These are phyloP conservation scores for Eutypella sp. DNA, from an alignment of 2,329 filamentous ascomycete species.

Conservation along the genomic window DNA sequence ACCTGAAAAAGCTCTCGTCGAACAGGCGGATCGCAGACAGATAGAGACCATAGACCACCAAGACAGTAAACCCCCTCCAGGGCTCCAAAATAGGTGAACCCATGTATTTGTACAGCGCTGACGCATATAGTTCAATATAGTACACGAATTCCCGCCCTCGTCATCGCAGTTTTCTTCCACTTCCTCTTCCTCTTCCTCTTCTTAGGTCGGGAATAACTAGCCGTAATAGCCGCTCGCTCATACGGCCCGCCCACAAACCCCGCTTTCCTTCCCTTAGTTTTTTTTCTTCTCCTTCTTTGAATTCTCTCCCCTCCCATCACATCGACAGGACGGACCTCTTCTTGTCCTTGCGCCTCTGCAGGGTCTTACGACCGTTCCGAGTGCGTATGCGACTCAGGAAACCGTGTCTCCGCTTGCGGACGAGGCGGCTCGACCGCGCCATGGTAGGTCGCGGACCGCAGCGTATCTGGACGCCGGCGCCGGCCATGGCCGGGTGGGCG, in stretches of 20 bases:
- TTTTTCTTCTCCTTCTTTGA: background rate
- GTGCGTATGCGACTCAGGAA: conserved; percentile 49
- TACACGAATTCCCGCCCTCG: background rate
- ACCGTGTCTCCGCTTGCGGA: conserved; percentile 56
- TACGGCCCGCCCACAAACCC: background rate
- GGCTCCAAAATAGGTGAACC: background rate
- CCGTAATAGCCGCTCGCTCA: too few species aligned
- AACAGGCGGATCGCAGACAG: too few species aligned
- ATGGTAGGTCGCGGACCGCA: conserved; percentile 56
- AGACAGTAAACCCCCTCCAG: background rate
- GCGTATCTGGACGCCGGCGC: conserved; percentile 45
- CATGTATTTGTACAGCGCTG: background rate
- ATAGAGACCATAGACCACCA: too few species aligned
- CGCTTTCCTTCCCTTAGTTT: background rate
- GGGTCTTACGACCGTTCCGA: conserved; percentile 47
- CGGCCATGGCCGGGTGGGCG: conserved; percentile 46
- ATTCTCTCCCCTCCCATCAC: conserved; percentile 9
- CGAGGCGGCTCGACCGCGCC: conserved; percentile 47
- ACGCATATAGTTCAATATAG: background rate
- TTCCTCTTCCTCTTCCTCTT: too few species aligned
- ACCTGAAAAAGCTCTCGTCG: too few species aligned
- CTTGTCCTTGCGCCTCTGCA: conserved; percentile 49
- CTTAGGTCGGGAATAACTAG: too few species aligned
- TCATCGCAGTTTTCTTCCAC: too few species aligned
- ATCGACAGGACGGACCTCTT: conserved; percentile 40